Conservation (phyloP, 495 filamentous ascomycete genomes). For the Pyronema domesticum region DNA sequence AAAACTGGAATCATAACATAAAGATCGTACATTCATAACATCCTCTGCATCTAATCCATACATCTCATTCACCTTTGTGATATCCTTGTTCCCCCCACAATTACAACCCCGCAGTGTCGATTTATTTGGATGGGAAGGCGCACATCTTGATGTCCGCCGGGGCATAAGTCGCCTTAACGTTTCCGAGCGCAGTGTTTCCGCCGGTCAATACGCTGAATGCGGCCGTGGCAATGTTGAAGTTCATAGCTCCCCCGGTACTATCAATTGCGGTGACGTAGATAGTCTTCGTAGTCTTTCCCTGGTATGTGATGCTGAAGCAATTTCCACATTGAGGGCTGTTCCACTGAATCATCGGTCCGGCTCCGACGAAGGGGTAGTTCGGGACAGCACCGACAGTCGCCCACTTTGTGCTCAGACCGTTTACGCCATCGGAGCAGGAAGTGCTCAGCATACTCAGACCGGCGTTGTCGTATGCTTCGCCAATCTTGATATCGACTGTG, state of each 20-base stretch:
- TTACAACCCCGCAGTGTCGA: not conserved
- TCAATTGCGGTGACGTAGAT: conserved; percentile 55
- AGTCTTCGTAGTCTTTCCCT: conserved; percentile 36
- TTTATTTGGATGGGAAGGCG: too few relatives aligned
- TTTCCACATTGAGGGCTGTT: conserved; percentile 44
- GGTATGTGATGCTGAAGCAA: conserved; percentile 48
- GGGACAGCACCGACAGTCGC: conserved; percentile 28
- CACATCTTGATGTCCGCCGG: not conserved
- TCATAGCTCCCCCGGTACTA: conserved; percentile 40
- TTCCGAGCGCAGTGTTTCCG: conserved; percentile 38
- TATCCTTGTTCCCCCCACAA: not conserved
- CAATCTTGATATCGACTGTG: conserved; percentile 32
- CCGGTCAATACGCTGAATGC: conserved; percentile 54
- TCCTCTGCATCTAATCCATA: too few relatives aligned
- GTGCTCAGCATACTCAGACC: conserved; percentile 30
- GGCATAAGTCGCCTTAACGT: conserved; percentile 33
- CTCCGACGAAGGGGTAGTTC: conserved; percentile 45
- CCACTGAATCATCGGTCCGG: conserved; percentile 40
- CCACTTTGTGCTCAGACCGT: conserved; percentile 38
- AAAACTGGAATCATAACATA: too few relatives aligned
- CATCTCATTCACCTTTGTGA: too few relatives aligned
- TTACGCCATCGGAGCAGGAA: conserved; percentile 41
- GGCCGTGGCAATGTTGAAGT: conserved; percentile 35
- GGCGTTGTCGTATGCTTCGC: conserved; percentile 39
- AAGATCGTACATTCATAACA: too few relatives aligned